These are phyloP conservation scores for Scedosporium minutisporum DNA, from an alignment of 2,329 filamentous ascomycete species.

Conservation along the genomic window DNA sequence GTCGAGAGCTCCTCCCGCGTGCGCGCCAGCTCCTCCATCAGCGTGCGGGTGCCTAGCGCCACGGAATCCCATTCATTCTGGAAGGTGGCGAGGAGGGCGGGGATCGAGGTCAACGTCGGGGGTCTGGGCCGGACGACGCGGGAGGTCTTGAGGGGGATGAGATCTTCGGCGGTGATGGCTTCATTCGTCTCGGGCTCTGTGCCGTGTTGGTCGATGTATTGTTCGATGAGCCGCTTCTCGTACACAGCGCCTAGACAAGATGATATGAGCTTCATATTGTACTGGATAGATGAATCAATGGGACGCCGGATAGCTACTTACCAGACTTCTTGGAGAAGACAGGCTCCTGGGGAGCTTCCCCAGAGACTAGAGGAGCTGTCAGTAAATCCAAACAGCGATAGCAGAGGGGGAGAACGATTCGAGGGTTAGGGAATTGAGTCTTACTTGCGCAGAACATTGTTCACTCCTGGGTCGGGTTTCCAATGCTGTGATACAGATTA, in stretches of 20 bases:
- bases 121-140: constrained; percentile 81
- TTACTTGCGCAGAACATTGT: constrained; percentile 41
- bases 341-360: constrained; percentile 88
- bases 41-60: constrained; percentile 81
- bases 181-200: constrained; percentile 88
- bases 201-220: constrained; percentile 86
- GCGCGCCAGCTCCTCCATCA: constrained; percentile 81
- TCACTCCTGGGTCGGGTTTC: constrained; percentile 12
- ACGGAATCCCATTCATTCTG: constrained; percentile 98
- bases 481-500: background rate
- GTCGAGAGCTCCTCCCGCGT: constrained; percentile 90
- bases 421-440: constrained; percentile 10
- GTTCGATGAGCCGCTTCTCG: constrained; percentile 89
- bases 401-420: background rate
- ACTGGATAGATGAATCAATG: constrained; percentile 8
- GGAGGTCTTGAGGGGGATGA: constrained; percentile 77
- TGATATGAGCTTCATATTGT: background rate
- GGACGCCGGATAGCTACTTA: constrained; percentile 31
- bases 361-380: constrained; percentile 60
- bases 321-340: constrained; percentile 93
- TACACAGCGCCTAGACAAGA: constrained; percentile 65
- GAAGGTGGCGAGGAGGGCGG: constrained; percentile 84
- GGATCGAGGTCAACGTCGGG: constrained; percentile 90
- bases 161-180: constrained; percentile 71
- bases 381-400: background rate